Percentiles rank a stretch among this genome's conserved stretches.
phyloP scores from a whole-genome alignment of 805 yeast species.

The Candida hispaniensis region DNA sequence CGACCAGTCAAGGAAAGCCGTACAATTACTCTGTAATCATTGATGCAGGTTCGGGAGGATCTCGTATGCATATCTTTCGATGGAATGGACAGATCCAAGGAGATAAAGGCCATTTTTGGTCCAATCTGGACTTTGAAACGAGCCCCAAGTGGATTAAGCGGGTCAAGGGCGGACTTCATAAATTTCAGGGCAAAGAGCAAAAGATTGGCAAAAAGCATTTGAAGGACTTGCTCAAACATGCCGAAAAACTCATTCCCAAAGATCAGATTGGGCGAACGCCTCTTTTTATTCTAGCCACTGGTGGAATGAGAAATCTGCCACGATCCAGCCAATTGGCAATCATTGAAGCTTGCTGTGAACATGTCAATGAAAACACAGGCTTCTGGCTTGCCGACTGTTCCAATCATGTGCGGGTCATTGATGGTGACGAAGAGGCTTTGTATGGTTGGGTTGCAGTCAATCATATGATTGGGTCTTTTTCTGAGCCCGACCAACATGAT shows the following conservation, averaged over 20 bases:
- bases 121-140: constrained; percentile 17
- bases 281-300: constrained; percentile 81
- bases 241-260: constrained; percentile 4
- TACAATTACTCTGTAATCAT: constrained; percentile 43
- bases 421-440: constrained; percentile 89
- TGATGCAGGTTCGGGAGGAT: constrained; percentile 90
- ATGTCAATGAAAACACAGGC: constrained; percentile 42
- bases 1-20: constrained; percentile 9
- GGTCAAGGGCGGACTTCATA: constrained; percentile 76
- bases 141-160: constrained; percentile 52
- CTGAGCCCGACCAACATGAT: constrained; percentile 23
- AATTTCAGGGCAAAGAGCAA: constrained; percentile 32
- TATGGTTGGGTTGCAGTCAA: constrained; percentile 96
- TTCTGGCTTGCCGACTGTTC: constrained; percentile 52
- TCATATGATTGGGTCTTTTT: constrained; percentile 60
- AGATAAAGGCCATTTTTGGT: constrained; percentile 3
- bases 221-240: constrained; percentile 22
- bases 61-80: constrained; percentile 68
- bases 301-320: constrained; percentile 83
- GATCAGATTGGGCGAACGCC: constrained; percentile 34
- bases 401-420: constrained; percentile 72
- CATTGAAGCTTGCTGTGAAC: constrained; percentile 48
- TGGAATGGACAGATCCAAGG: constrained; percentile 22
- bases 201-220: constrained; percentile 64
- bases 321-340: constrained; percentile 42